A percentile compares a stretch with the other conserved stretches of the same genome.
Evolutionary conservation across 331 rosid species (phyloP).

Genomic region (Malus hybrid): DNA sequence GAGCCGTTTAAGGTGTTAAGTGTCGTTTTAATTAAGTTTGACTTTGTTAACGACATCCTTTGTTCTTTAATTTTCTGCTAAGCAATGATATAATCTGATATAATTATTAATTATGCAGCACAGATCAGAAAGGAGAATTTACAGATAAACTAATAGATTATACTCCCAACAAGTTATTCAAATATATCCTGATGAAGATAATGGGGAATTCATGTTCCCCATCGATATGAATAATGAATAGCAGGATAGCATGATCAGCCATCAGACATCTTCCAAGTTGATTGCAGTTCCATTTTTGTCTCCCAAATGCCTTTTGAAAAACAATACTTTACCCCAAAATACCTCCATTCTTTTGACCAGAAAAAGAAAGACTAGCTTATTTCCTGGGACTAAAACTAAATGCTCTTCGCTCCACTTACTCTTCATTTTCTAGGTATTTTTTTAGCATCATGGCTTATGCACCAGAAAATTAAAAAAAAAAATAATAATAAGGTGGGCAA

Average conservation of each 20-base stretch:
- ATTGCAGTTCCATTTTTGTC: slow-evolving; percentile 21
- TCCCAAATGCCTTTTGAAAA: slow-evolving; percentile 21
- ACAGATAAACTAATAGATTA: background rate
- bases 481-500: no score
- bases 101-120: background rate
- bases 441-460: background rate
- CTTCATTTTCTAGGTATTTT: background rate
- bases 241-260: background rate
- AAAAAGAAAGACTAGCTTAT: background rate
- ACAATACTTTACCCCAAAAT: slow-evolving; percentile 20
- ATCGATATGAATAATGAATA: slow-evolving; percentile 5
- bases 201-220: slow-evolving; percentile 15
- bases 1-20: background rate
- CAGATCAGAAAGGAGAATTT: background rate
- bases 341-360: slow-evolving; percentile 35
- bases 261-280: slow-evolving; percentile 15
- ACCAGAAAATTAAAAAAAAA: no score
- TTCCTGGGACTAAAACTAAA: background rate
- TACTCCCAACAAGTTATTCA: background rate
- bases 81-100: background rate
- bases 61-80: no score
- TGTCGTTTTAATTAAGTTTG: background rate
- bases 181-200: slow-evolving; percentile 10
- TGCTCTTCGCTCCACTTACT: background rate
- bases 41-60: background rate